Base-by-base conservation (phyloP, 352 stramenopile species). In the Halophytophthora polymorphica region DNA sequence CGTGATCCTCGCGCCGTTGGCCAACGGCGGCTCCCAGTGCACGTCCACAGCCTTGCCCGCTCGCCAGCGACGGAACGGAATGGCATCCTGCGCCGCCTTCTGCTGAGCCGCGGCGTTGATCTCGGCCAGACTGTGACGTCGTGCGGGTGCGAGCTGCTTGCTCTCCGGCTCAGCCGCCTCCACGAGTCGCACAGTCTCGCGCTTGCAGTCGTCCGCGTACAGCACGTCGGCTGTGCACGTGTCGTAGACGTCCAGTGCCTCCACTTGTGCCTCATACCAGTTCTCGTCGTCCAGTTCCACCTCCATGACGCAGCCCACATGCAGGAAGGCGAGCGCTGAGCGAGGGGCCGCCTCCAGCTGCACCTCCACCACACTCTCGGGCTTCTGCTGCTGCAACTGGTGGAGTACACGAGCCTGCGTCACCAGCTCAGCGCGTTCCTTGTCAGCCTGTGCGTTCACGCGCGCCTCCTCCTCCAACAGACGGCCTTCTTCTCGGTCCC, bases 1-100 rank as follows among this genome's bases (percentile, higher is more conserved):
- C 7, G 64, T 79, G 41, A 93, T 86, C 0, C 55, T 14, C 15
- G 76, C 64, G 0, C 83, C 83, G 41, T 90, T 89, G 29, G 87
- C 68, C 6, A 67, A 13, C 33, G 83, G 83, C 2, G 69, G 56
- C n/a, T 85, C 69, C 83, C 83, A 93, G n/a, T 41, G 14, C 17
- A 93, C 62, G 39, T 90, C 76, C 10, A 86, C 73, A 7, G 83
- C 83, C 33, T 86, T 88, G 3, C 83, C 80, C 15, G 78, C 77
- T 31, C 62, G 43, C 83, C 83, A 93, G 7, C 61, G 58, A 7
- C 83, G 71, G 42, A 93, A 93, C 0, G 78, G 74, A 4, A 87
- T 73, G 5, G 77, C 60, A 6, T 73, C 55, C 5, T 42, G 31
- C 1, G 53, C 64, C 7, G 47, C 64, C 43, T 67, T 77, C 10